Base-by-base conservation (phyloP, 1,284 basidiomycete genomes). In the Rhodotorula sp. region DNA sequence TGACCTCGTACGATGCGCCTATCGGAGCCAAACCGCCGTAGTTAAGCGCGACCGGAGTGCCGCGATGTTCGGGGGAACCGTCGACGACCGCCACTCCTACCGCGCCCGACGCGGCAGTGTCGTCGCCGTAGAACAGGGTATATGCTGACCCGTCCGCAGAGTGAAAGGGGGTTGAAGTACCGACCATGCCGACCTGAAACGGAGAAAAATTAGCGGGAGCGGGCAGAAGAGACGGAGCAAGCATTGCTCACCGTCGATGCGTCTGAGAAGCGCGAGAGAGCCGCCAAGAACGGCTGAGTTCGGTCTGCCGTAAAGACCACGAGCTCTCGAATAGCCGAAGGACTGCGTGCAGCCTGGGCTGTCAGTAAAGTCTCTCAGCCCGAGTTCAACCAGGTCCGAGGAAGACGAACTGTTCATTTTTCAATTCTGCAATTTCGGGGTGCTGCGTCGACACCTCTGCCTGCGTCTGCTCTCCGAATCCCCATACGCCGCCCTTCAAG, bases 111-210 rank as follows among this genome's bases (percentile, higher is more conserved):
- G 68, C 59, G 12, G 48, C 18, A 18, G 57, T 15, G 15, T 60
- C 62, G 48, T 54, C n/a, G 7, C 26, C 38, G 28, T 38, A 57
- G 56, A 72, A 74, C 43, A 76, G 70, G 6, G 67, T 60, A 66
- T 59, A 76, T 0, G 74, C 67, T 1, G 45, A 45, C 15, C 56
- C 48, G 0, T 65, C 31, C 2, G 64, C 45, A 0, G 74, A 74
- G 52, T 76, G 74, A 59, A 76, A 76, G 1, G 74, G 74, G 0
- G 74, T 76, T n/a, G 71, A 74, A 16, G 70, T 60, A 12, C 68
- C 70, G 45, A 69, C 54, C 21, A 76, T 64, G 23, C 74, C 74
- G 38, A 66, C 21, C 74, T 76, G 60, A 2, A 16, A 2, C 12
- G 1, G 23, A 14, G 19, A 23, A 23, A 15, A 15, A 14, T 38